A percentile compares a stretch with the other conserved stretches of the same genome.
phyloP scores from a whole-genome alignment of 1,284 basidiomycete species.

The Ustilago vetiveriae region DNA sequence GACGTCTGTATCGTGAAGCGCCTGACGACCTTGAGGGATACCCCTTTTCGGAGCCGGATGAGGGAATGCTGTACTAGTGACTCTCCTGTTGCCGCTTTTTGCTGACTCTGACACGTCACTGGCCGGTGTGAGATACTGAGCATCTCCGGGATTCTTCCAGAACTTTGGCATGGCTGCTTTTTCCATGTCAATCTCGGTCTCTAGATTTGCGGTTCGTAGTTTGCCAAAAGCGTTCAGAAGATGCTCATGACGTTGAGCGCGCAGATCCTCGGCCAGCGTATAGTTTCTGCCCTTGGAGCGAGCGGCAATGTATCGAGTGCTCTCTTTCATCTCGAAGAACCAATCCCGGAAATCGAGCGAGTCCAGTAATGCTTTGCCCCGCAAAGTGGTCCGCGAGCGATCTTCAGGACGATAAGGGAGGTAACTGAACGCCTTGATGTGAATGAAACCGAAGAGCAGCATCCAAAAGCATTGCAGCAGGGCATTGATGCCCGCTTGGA shows the following conservation, averaged over 20 bases:
- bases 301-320: slow-evolving; percentile 45
- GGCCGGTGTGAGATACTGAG: slow-evolving; percentile 9
- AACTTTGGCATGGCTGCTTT: slow-evolving; percentile 41
- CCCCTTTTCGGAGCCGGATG: too few relatives aligned
- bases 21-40: too few relatives aligned
- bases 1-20: too few relatives aligned
- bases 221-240: slow-evolving; percentile 50
- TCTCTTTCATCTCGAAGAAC: slow-evolving; percentile 56
- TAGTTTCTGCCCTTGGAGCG: slow-evolving; percentile 42
- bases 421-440: slow-evolving; percentile 80
- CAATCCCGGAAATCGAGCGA: slow-evolving; percentile 58
- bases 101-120: slow-evolving; percentile 1
- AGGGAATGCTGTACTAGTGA: too few relatives aligned
- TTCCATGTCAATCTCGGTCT: slow-evolving; percentile 43
- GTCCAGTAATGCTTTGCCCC: slow-evolving; percentile 43
- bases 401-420: slow-evolving; percentile 71
- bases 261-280: slow-evolving; percentile 52
- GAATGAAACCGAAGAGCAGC: slow-evolving; percentile 73
- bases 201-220: slow-evolving; percentile 28
- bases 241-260: slow-evolving; percentile 48
- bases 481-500: slow-evolving; percentile 78
- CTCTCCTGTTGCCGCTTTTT: neutral
- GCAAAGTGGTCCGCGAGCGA: slow-evolving; percentile 28
- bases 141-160: slow-evolving; percentile 37
- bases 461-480: slow-evolving; percentile 80